Evolutionary conservation across 305 asterid genomes (phyloP), one percentile per base, ranked within the genome.

Genomic region (Solanum chacoense): DNA sequence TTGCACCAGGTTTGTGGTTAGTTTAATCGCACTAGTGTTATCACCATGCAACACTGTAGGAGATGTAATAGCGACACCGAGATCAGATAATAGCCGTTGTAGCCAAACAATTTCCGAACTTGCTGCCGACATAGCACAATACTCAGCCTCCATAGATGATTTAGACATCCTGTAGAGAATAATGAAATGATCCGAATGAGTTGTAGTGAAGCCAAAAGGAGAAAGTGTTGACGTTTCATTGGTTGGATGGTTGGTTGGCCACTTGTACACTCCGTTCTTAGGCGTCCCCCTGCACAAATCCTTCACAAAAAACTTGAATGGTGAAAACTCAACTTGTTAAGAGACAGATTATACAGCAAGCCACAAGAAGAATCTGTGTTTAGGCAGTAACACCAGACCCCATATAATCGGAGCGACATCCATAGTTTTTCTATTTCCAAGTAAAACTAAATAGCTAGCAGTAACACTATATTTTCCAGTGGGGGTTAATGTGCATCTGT

Each of bases 61-160:
- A 55, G 0, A 55, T 55, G n/a, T 18, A 55, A 55, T 55, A 55
- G 67, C 0, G 4, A 55, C 67, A 18, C n/a, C 0, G 11, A 16
- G 67, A 18, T 55, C 67, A 55, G 67, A 55, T 55, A 55, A 55
- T 18, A 7, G 24, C n/a, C 67, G 8, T 55, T 6, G n/a, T 55
- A 55, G 24, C n/a, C 67, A 16, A 55, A 7, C 11, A 55, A 55
- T 55, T 55, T 55, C 22, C 0, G 0, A 1, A 55, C n/a, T 55
- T 55, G 67, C 67, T 55, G 67, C 67, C 67, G 10, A 55, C 67
- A 55, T 55, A 18, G 67, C 67, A 45, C n/a, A 16, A 7, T 55
- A 55, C n/a, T 55, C 4, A 18, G 24, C 24, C 67, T 55, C 67
- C 67, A 2, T 55, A 55, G 11, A 55, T 55, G n/a, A 55, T 18